Base-by-base conservation (phyloP, 2,329 filamentous ascomycete genomes). In the Trichoderma aggressivum region DNA sequence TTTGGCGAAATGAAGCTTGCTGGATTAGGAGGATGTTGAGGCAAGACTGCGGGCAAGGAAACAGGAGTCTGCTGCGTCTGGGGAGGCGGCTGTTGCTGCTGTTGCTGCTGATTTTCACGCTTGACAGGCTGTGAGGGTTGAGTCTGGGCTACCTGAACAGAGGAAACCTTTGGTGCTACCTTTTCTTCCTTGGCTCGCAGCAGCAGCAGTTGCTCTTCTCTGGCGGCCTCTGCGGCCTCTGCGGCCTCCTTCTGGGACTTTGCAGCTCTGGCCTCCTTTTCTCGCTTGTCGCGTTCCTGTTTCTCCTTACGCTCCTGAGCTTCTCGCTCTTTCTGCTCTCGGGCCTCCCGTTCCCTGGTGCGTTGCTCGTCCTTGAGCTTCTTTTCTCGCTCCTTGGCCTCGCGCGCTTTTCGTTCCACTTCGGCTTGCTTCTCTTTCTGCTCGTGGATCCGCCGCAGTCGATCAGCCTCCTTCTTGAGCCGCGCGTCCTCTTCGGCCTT, bases 401-500 rank as follows among this genome's bases (percentile, higher is more conserved):
- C 86, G 36, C 85, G 92, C n/a, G 79, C 79, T 80, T 94, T 97
- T 71, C 93, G 91, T 80, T 98, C 95, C 72, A 89, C 86, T 79
- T 98, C 94, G 32, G 91, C 92, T 77, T 97, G 93, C 75, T 91
- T 90, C 76, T 97, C 94, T 74, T 93, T 90, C 79, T 97, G 94
- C 78, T 98, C 94, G 77, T 94, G 91, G 70, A 92, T 84, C 62
- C 92, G 90, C 73, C 90, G 91, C 79, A 91, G 88, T 78, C 92
- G 92, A 77, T 98, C 95, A 5, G 91, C 91, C 79, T 98, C 95
- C 80, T 94, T 97, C 70, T 90, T 89, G 71, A 91, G 84, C 65
- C 91, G 91, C 76, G 97, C 94, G 77, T 98, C 95, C 77, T 98
- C 96, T 74, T 94, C 93, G 32, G 92, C 92, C 80, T 93, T 97